phyloP scores from a whole-genome alignment of 148 eudicot species.

The Camellia lanceoleosa region DNA sequence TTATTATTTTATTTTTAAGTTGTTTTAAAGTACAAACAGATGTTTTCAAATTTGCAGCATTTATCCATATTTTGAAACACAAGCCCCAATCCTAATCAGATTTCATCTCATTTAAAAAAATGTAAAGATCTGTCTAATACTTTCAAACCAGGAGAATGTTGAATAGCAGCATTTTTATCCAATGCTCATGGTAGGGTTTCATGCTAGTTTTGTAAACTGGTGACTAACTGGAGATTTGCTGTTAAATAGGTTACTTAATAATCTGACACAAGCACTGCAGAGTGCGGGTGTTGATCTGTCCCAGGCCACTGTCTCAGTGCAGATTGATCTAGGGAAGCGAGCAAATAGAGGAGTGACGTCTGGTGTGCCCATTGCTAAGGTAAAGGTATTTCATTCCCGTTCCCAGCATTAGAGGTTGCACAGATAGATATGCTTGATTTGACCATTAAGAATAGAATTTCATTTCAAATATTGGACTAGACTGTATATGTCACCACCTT shows the following conservation, averaged over 20 bases:
- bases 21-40: no score
- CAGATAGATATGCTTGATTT: background rate
- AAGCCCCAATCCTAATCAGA: no score
- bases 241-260: background rate
- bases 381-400: slow-evolving; percentile 16
- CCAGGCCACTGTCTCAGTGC: slow-evolving; percentile 69
- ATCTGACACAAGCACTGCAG: slow-evolving; percentile 30
- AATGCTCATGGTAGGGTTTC: background rate
- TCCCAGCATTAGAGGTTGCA: background rate
- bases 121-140: no score
- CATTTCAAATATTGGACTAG: background rate
- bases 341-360: slow-evolving; percentile 42
- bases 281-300: slow-evolving; percentile 86
- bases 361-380: slow-evolving; percentile 42
- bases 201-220: background rate
- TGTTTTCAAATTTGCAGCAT: no score
- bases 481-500: background rate
- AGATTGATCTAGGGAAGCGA: slow-evolving; percentile 77
- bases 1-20: no score
- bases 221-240: background rate
- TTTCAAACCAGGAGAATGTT: no score
- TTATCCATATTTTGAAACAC: no score
- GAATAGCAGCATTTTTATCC: background rate
- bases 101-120: no score
- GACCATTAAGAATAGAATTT: background rate